Conservation (phyloP, 441 rosid species). For the Pelargonium australe region DNA sequence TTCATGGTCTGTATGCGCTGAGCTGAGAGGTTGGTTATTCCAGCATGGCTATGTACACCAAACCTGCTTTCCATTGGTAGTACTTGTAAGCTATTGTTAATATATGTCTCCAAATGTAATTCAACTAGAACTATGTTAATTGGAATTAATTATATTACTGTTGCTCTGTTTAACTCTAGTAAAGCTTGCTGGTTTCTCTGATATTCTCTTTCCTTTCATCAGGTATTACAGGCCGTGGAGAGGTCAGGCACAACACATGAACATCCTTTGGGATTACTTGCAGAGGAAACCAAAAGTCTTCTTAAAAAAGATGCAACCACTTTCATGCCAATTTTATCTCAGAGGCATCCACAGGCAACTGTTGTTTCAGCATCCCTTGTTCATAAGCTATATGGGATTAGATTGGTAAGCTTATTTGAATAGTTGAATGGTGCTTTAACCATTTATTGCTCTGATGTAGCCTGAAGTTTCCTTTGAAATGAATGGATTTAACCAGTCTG, state of each 20-base stretch:
- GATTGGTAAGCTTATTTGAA: conserved; percentile 58
- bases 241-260: conserved; percentile 57
- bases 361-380: conserved; percentile 73
- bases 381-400: conserved; percentile 82
- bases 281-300: conserved; percentile 75
- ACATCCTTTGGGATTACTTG: conserved; percentile 81
- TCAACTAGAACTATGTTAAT: background rate
- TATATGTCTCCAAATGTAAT: background rate
- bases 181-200: background rate
- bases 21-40: background rate
- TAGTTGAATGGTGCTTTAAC: background rate
- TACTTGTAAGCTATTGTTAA: background rate
- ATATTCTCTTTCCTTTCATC: conserved; percentile 25
- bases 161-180: background rate
- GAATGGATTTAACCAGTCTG: conserved; percentile 20
- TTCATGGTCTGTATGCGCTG: background rate
- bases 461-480: conserved; percentile 9
- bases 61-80: background rate
- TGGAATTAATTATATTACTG: background rate
- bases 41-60: background rate
- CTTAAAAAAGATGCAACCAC: conserved; percentile 61
- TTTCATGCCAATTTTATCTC: conserved; percentile 70
- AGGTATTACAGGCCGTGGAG: conserved; percentile 63
- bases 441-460: conserved; percentile 1
- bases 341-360: conserved; percentile 78